Evolutionary conservation across 495 filamentous ascomycete species (phyloP).

Genomic region (Penicillium canariense): DNA sequence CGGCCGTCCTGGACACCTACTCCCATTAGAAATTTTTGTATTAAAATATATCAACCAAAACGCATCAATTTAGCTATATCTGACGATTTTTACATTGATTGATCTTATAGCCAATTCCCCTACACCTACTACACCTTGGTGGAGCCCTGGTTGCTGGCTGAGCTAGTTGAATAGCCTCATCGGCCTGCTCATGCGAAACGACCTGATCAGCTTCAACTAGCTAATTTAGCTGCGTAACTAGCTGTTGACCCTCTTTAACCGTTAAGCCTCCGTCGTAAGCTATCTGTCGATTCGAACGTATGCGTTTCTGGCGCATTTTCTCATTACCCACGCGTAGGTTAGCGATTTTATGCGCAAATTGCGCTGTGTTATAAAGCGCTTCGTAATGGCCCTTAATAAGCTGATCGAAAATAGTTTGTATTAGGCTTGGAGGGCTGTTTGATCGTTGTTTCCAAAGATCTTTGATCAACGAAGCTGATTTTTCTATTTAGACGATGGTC

Average conservation of each 20-base stretch:
- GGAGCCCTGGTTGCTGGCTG: too few species aligned
- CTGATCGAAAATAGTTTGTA: conserved; percentile 8
- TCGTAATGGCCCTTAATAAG: conserved; percentile 3
- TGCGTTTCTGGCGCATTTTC: conserved; percentile 8
- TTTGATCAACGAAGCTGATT: conserved; percentile 9
- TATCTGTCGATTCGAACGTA: conserved; percentile 8
- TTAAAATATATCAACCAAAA: background rate
- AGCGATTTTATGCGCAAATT: conserved; percentile 1
- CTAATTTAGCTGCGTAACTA: conserved; percentile 1
- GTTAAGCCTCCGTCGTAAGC: conserved; percentile 1
- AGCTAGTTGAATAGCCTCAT: too few species aligned
- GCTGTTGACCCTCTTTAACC: background rate
- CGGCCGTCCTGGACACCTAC: background rate
- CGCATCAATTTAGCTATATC: background rate
- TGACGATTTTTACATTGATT: too few species aligned
- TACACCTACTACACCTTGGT: too few species aligned
- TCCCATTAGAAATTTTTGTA: background rate
- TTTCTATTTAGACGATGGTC: conserved; percentile 7
- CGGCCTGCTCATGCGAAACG: too few species aligned
- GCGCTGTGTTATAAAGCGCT: background rate
- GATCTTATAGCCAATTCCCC: too few species aligned
- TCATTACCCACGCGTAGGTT: conserved; percentile 11
- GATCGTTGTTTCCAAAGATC: conserved; percentile 1
- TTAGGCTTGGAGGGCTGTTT: conserved; percentile 5
- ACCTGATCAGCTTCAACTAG: background rate